These are phyloP conservation scores for Pichia paraexigua DNA, from an alignment of 805 yeast genomes.

Conservation along the genomic window DNA sequence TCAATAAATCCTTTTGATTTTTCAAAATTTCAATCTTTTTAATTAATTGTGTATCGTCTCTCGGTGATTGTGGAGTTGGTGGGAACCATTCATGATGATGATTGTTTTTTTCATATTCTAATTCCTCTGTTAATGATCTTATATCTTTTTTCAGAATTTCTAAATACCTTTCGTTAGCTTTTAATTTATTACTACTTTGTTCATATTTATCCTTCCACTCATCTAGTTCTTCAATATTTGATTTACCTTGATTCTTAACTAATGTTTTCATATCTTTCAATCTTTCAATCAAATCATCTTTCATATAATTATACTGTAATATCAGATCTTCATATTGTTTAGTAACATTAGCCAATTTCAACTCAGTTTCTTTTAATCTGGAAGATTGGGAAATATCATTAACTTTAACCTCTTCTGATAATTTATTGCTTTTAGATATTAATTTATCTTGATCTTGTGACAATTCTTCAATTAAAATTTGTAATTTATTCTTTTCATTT, in stretches of 20 bases:
- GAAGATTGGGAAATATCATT: neutral
- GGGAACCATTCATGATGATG: constrained; percentile 19
- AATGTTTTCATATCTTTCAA: constrained; percentile 18
- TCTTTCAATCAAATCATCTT: constrained; percentile 25
- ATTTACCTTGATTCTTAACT: constrained; percentile 12
- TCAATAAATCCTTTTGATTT: constrained; percentile 38
- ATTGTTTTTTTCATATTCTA: constrained; percentile 3
- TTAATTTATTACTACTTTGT: constrained; percentile 1
- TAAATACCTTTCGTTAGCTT: constrained; percentile 3
- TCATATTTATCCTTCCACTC: constrained; percentile 4
- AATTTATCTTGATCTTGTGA: constrained; percentile 17
- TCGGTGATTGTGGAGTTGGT: constrained; percentile 20
- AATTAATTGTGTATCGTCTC: neutral
- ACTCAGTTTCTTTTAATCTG: neutral
- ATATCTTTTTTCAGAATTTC: constrained; percentile 5
- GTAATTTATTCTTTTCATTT: constrained; percentile 13
- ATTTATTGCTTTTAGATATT: constrained; percentile 12
- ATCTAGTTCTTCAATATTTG: neutral
- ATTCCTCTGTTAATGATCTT: neutral
- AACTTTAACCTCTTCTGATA: constrained; percentile 2
- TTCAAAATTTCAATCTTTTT: constrained; percentile 23
- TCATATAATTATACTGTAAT: constrained; percentile 26
- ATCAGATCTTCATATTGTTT: constrained; percentile 15
- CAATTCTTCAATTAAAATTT: constrained; percentile 13
- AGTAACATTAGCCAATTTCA: neutral